Percentiles rank a stretch among this genome's conserved stretches.
These are phyloP conservation scores for Giardia muris DNA, from an alignment of 208 protist genomes.

Conservation along the genomic window DNA sequence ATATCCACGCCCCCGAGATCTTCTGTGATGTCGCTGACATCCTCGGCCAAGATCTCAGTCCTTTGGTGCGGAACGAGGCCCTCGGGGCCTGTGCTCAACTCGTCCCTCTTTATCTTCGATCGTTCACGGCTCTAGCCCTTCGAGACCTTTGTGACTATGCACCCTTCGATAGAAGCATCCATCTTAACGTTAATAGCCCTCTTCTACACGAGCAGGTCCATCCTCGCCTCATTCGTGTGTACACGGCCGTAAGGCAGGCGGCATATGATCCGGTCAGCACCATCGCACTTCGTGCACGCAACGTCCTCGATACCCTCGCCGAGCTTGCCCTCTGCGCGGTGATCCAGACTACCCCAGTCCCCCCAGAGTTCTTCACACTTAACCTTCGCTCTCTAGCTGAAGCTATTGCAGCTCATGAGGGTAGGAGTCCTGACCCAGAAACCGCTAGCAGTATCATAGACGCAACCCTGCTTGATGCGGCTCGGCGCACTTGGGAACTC, in stretches of 20 bases:
- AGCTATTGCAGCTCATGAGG: background rate
- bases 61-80: background rate
- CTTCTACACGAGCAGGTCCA: background rate
- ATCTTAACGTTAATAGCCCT: background rate
- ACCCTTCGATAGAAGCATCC: background rate
- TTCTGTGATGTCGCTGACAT: background rate
- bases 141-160: background rate
- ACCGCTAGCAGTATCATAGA: background rate
- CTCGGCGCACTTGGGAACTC: background rate
- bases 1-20: background rate
- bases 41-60: background rate
- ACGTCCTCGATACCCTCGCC: background rate
- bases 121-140: background rate
- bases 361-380: background rate
- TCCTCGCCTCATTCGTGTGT: background rate
- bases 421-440: background rate
- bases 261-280: background rate
- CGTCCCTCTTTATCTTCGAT: background rate
- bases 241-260: background rate
- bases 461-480: background rate
- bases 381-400: background rate
- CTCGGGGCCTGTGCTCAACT: background rate
- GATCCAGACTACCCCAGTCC: background rate
- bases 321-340: background rate
- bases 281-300: background rate